Percentiles rank a stretch among this genome's conserved stretches.
These are phyloP conservation scores for Epicoccum nigrum DNA, from an alignment of 2,329 filamentous ascomycete genomes.

Conservation along the genomic window DNA sequence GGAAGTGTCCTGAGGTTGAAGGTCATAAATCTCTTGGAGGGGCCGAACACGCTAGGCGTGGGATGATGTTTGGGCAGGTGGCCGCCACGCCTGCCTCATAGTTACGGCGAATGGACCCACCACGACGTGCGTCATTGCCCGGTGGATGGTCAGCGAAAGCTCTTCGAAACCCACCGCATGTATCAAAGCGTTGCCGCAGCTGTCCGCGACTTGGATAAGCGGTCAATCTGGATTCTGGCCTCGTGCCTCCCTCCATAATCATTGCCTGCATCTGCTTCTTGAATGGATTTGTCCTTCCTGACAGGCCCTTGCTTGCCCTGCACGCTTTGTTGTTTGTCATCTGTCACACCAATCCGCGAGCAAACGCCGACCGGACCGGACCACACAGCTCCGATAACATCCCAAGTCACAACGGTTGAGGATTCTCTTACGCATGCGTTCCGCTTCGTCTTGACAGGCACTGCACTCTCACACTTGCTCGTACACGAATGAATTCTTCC, in stretches of 20 bases:
- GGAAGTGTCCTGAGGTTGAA: conserved; percentile 1
- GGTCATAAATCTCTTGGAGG: conserved; percentile 1
- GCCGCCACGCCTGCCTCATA: conserved; percentile 12
- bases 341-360: conserved; percentile 1
- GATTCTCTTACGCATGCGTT: conserved; percentile 15
- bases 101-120: conserved; percentile 5
- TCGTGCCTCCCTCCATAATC: neutral
- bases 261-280: neutral
- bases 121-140: conserved; percentile 7
- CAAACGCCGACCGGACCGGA: conserved; percentile 18
- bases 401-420: conserved; percentile 2
- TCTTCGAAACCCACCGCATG: conserved; percentile 11
- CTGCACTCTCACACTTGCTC: conserved; percentile 11
- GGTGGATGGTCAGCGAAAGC: conserved; percentile 12
- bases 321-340: conserved; percentile 3
- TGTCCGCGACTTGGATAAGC: conserved; percentile 14
- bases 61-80: conserved; percentile 2
- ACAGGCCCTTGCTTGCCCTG: conserved; percentile 3
- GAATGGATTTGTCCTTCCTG: neutral
- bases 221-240: conserved; percentile 12
- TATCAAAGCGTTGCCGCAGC: conserved; percentile 21
- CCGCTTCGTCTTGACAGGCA: conserved; percentile 10
- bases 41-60: neutral
- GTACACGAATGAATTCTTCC: conserved; percentile 29
- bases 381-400: conserved; percentile 6